Evolutionary conservation across 306 rosid species (phyloP).

Genomic region (Quercus rubra): DNA sequence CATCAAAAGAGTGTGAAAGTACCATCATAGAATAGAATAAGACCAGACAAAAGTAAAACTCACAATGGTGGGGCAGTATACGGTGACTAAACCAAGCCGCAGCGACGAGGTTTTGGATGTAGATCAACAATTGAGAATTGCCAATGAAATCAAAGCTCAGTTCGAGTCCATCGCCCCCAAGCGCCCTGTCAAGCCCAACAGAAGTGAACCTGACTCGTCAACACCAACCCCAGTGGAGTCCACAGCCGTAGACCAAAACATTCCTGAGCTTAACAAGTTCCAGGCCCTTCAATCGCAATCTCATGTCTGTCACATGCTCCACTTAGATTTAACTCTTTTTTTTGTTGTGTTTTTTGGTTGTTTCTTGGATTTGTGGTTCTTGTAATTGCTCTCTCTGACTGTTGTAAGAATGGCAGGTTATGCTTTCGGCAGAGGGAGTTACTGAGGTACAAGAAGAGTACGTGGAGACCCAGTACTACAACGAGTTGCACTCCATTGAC

Average conservation of each 20-base stretch:
- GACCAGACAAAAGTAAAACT: neutral
- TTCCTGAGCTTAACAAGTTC: conserved; percentile 62
- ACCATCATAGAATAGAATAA: neutral
- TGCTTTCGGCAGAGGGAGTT: conserved; percentile 15
- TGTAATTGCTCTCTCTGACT: neutral
- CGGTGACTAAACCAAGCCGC: conserved; percentile 59
- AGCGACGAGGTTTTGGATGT: conserved; percentile 64
- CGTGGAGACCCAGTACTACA: conserved; percentile 66
- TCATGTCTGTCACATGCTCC: conserved; percentile 22
- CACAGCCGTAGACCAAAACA: neutral
- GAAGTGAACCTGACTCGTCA: conserved; percentile 59
- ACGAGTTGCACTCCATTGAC: conserved; percentile 48
- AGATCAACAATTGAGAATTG: conserved; percentile 51
- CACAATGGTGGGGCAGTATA: conserved; percentile 41
- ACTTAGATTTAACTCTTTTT: neutral
- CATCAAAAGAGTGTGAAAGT: neutral
- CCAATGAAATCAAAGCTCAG: conserved; percentile 51
- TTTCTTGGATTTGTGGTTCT: neutral
- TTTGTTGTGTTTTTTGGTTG: neutral
- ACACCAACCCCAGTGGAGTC: conserved; percentile 8
- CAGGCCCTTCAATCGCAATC: conserved; percentile 52
- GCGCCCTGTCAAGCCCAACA: conserved; percentile 58
- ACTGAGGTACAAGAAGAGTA: conserved; percentile 46
- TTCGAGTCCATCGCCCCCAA: conserved; percentile 60
- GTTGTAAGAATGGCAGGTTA: conserved; percentile 9